Evolutionary conservation across 2,329 filamentous ascomycete species (phyloP).

Genomic region (Graphilbum sp.): DNA sequence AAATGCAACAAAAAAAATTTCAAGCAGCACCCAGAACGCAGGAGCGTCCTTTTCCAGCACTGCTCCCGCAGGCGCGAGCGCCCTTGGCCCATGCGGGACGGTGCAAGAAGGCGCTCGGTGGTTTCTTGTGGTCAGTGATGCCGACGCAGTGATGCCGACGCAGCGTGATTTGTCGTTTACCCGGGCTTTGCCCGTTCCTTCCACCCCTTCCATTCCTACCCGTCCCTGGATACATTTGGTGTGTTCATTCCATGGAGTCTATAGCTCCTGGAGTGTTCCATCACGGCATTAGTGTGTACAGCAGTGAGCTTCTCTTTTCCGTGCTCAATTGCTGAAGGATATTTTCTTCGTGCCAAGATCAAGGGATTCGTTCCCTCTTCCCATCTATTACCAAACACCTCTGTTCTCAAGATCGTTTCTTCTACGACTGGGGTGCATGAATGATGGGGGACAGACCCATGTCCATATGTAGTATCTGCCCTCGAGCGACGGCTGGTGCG

Average conservation of each 20-base stretch:
- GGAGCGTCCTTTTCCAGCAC: no score
- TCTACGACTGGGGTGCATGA: slow-evolving; percentile 36
- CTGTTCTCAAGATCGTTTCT: slow-evolving; percentile 14
- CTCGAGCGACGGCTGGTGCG: no score
- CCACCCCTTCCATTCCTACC: neutral
- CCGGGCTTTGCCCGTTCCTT: neutral
- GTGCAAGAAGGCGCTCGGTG: no score
- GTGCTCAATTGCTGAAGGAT: slow-evolving; percentile 40
- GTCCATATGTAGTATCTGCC: no score
- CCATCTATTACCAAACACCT: slow-evolving; percentile 44
- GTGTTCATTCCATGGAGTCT: no score
- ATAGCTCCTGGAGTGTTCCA: no score
- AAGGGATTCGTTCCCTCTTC: slow-evolving; percentile 16
- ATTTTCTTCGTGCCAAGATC: slow-evolving; percentile 36
- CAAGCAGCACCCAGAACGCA: neutral
- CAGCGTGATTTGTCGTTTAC: no score
- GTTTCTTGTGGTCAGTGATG: no score
- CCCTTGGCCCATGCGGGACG: no score
- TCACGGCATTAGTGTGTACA: slow-evolving; percentile 45
- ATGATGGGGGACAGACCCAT: slow-evolving; percentile 26
- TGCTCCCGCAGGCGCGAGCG: no score
- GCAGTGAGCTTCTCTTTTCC: slow-evolving; percentile 27
- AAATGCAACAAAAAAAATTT: slow-evolving; percentile 2
- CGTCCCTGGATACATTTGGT: no score
- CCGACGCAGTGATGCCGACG: no score